These are phyloP conservation scores for Marvania coccoides DNA, from an alignment of 139 green algal genomes.

Conservation along the genomic window DNA sequence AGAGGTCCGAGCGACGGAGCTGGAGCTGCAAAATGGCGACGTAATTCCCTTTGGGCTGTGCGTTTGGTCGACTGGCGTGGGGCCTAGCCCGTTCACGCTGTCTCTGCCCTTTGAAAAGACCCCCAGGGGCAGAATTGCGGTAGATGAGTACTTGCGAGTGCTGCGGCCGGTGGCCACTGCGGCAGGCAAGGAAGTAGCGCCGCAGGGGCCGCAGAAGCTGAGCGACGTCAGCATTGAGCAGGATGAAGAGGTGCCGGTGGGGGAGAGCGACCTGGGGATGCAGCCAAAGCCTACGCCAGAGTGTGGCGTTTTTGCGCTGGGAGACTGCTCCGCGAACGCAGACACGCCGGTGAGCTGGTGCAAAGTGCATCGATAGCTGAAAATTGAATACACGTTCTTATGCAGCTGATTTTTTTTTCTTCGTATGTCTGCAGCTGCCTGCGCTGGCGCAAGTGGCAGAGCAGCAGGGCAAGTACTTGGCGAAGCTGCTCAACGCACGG, in stretches of 20 bases:
- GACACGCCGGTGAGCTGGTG: too few species aligned
- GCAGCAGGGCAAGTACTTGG: slow-evolving; percentile 86
- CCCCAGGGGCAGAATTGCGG: slow-evolving; percentile 36
- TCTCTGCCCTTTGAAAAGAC: slow-evolving; percentile 76
- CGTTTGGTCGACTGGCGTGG: slow-evolving; percentile 86
- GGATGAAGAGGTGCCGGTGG: slow-evolving; percentile 2
- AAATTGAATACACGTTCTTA: too few species aligned
- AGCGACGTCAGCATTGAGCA: slow-evolving; percentile 16
- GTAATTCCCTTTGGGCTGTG: slow-evolving; percentile 73
- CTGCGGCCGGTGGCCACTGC: not conserved
- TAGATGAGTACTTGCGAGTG: slow-evolving; percentile 50
- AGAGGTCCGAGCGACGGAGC: slow-evolving; percentile 12
- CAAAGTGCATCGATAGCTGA: too few species aligned
- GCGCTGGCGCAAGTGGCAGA: slow-evolving; percentile 87
- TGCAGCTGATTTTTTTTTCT: too few species aligned
- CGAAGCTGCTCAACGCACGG: slow-evolving; percentile 60
- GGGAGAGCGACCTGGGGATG: not conserved
- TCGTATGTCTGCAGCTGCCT: too few species aligned
- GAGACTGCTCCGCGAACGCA: slow-evolving; percentile 78
- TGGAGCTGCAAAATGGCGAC: slow-evolving; percentile 59
- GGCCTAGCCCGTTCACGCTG: slow-evolving; percentile 68
- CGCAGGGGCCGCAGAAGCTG: not conserved
- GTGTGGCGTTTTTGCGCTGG: slow-evolving; percentile 62
- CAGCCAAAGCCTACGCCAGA: not conserved
- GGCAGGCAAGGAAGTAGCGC: not conserved